These are phyloP conservation scores for Elymus sibiricus DNA, from an alignment of 176 grass and related monocot genomes.

Conservation along the genomic window DNA sequence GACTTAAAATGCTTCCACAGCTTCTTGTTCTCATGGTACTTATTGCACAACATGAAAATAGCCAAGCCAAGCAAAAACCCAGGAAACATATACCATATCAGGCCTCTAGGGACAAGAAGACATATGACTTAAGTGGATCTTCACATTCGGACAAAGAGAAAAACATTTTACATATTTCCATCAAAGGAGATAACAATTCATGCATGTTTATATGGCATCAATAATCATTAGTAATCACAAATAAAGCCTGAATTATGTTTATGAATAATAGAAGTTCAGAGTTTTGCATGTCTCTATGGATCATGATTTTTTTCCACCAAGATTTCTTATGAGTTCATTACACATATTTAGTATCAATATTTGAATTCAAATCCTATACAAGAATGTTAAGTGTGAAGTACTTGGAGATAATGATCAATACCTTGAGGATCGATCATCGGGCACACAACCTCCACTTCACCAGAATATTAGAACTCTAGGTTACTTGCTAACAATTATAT, in stretches of 20 bases:
- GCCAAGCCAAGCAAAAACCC: constrained; percentile 48
- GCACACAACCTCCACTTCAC: constrained; percentile 51
- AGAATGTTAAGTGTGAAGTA: not conserved
- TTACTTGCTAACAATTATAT: no score
- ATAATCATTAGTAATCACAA: not conserved
- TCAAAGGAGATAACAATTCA: constrained; percentile 85
- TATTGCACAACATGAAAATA: constrained; percentile 76
- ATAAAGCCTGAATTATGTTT: not conserved
- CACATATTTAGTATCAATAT: not conserved
- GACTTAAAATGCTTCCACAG: constrained; percentile 60
- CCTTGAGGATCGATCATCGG: constrained; percentile 66
- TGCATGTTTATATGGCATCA: constrained; percentile 24
- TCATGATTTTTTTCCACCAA: not conserved
- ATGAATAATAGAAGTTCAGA: not conserved
- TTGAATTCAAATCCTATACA: not conserved
- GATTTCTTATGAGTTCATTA: not conserved
- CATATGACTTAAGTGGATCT: constrained; percentile 78
- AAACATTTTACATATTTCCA: constrained; percentile 65
- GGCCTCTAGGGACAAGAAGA: constrained; percentile 68
- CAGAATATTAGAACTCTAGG: constrained; percentile 31
- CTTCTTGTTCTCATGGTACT: constrained; percentile 35
- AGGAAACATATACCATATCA: constrained; percentile 62
- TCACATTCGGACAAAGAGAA: constrained; percentile 67
- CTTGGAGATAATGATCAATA: not conserved
- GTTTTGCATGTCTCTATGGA: not conserved